These are phyloP conservation scores for Metschnikowia cerradonensis DNA, from an alignment of 805 yeast genomes.

Conservation along the genomic window DNA sequence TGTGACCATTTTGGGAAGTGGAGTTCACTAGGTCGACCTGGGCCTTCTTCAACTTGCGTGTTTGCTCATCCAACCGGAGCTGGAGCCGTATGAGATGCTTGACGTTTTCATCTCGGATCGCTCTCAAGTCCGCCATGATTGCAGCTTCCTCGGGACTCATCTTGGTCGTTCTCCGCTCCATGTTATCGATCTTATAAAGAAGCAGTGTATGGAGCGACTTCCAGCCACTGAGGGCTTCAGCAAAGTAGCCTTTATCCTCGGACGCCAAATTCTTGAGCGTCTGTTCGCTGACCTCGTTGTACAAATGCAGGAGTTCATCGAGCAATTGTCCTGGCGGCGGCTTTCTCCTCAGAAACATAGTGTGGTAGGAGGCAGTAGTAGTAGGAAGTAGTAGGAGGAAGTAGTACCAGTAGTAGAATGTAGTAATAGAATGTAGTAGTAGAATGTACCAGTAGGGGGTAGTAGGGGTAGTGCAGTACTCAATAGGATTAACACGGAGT, in stretches of 20 bases:
- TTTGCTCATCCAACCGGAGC: conserved; percentile 34
- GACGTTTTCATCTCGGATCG: conserved; percentile 40
- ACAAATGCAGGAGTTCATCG: conserved; percentile 56
- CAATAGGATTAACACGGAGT: too few species aligned
- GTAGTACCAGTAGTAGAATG: too few species aligned
- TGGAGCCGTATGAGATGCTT: conserved; percentile 41
- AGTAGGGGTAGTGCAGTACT: too few species aligned
- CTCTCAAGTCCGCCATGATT: conserved; percentile 27
- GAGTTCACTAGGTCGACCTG: neutral
- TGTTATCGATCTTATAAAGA: conserved; percentile 52
- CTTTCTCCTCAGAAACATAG: conserved; percentile 52
- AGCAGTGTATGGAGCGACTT: conserved; percentile 62
- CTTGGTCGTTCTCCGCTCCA: conserved; percentile 38
- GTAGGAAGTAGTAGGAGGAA: too few species aligned
- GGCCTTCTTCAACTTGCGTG: conserved; percentile 11
- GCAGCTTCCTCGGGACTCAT: conserved; percentile 15
- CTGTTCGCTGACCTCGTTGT: conserved; percentile 57
- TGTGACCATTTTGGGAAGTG: neutral
- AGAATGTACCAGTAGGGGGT: too few species aligned
- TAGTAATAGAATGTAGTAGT: too few species aligned
- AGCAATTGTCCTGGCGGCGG: conserved; percentile 50
- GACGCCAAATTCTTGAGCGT: conserved; percentile 53
- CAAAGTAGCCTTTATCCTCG: conserved; percentile 51
- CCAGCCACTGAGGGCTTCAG: conserved; percentile 69
- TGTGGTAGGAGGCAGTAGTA: neutral